A percentile compares a stretch with the other conserved stretches of the same genome.
phyloP scores from a whole-genome alignment of 495 filamentous ascomycete species.

The Amphirosellinia nigrospora region DNA sequence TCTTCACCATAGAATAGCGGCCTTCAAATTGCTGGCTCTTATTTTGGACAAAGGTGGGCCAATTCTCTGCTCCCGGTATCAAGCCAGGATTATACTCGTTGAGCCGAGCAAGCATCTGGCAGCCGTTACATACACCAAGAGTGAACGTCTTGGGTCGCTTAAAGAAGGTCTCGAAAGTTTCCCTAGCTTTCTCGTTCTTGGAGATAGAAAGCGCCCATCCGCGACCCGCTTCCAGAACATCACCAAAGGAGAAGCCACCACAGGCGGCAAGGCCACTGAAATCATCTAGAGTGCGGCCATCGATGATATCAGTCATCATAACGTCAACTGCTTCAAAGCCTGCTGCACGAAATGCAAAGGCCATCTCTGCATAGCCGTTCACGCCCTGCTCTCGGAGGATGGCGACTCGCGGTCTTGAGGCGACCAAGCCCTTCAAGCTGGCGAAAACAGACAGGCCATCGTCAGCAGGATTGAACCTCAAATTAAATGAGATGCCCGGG shows the following conservation, averaged over 20 bases:
- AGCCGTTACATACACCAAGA: constrained; percentile 96
- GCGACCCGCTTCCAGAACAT: constrained; percentile 91
- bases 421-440: constrained; percentile 67
- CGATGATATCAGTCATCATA: constrained; percentile 95
- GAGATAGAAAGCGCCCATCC: constrained; percentile 97
- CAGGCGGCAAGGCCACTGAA: constrained; percentile 92
- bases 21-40: constrained; percentile 91
- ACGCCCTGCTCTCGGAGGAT: constrained; percentile 95
- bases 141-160: constrained; percentile 87
- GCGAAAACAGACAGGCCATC: constrained; percentile 62
- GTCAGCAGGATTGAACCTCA: constrained; percentile 82
- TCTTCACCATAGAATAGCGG: constrained; percentile 85
- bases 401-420: constrained; percentile 81
- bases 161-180: constrained; percentile 86
- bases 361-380: constrained; percentile 95
- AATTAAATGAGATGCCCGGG: constrained; percentile 84
- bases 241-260: constrained; percentile 96
- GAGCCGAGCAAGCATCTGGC: constrained; percentile 89
- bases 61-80: constrained; percentile 83
- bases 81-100: constrained; percentile 60
- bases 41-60: constrained; percentile 90
- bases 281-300: constrained; percentile 73
- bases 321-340: constrained; percentile 93
- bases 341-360: constrained; percentile 90
- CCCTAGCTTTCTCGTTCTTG: constrained; percentile 75